Base-by-base conservation (phyloP, 805 yeast species). In the Candida ovalis region DNA sequence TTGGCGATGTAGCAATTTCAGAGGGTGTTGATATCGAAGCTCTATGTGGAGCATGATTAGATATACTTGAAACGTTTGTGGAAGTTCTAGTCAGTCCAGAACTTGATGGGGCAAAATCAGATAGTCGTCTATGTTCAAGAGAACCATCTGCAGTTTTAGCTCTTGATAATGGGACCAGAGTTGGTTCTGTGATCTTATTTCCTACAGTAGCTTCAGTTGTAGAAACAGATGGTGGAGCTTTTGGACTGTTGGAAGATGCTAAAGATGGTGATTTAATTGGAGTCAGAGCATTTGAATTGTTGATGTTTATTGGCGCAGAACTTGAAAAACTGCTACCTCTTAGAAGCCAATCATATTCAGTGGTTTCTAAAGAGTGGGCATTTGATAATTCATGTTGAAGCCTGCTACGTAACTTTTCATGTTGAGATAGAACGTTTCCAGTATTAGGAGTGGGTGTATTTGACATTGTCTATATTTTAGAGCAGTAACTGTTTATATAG, bases 301-400 rank as follows among this genome's bases (percentile, higher is more conserved):
- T 35, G 12, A 23, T 2, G 15, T 40, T 24, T 17, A 43, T 33
- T 18, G 49, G 32, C 15, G 44, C 41, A 8, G 51, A 32, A 8
- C 41, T 40, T 3, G 52, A 49, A 9, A 50, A 46, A 21, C 49
- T 46, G 13, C 59, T 39, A 6, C 56, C 58, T 36, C 62, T 53
- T 24, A 66, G 44, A 43, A 64, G 63, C 70, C 70, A 66, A 43
- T 66, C 69, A 37, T 55, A 56, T 33, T 66, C 70, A 0, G 53
- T 51, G 2, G 50, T 40, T 10, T 63, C 69, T 17, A 64, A 36
- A 4, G 58, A 47, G 17, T 46, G 50, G 5, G 48, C 32, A 3
- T 39, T 45, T 8, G 57, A 45, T 6, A 65, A 50, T 48, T 66
- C 69, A 22, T 54, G 54, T 42, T 63, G 65, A 2, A 66, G 54